Evolutionary conservation across 164 flowering plant species (phyloP), one percentile per base, ranked within the genome.

Genomic region (Piper betle): DNA sequence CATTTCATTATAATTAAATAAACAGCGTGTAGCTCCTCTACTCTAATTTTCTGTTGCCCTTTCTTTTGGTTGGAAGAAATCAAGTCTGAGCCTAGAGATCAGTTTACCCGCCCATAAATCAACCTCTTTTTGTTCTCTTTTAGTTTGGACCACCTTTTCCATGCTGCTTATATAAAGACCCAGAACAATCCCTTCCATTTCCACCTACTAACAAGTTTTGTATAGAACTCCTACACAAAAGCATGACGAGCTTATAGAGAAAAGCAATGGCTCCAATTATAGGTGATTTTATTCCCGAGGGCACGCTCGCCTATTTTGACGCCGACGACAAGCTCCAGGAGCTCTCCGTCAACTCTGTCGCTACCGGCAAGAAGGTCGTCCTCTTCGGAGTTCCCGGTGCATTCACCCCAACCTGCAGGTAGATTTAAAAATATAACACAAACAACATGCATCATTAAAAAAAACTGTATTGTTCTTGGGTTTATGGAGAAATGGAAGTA

Each of bases 371-470:
- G 59, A 87, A 83, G 75, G 82, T 86, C 76, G 58, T 91, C 71
- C 75, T 91, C 58, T 80, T 91, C 61, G 97, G 82, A 19, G 93
- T 91, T 19, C 97, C 97, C 71, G 97, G 97, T 52, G 97, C 97
- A 52, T 91, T 87, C 78, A 91, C 97, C 61, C 92, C 94, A 6
- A 85, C 94, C 60, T 91, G 96, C 96, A 91, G 97, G 97, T 25
- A 25, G 33, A 25, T 25, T 25, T 25, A 25, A 25, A 25, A 25
- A 25, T 25, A 25, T 25, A 25, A 25, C 33, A 25, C 33, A 25
- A 25, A 25, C 33, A 25, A 25, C 33, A 25, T 25, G 33, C 33
- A 25, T 25, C 33, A 25, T 25, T 19, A 19, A 9, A 16, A 9
- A 10, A 48, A 48, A 48, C 52, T 9, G 52, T 0, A 48, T 9